Evolutionary conservation across 495 filamentous ascomycete species (phyloP).

Genomic region (Xylaria intraflava): DNA sequence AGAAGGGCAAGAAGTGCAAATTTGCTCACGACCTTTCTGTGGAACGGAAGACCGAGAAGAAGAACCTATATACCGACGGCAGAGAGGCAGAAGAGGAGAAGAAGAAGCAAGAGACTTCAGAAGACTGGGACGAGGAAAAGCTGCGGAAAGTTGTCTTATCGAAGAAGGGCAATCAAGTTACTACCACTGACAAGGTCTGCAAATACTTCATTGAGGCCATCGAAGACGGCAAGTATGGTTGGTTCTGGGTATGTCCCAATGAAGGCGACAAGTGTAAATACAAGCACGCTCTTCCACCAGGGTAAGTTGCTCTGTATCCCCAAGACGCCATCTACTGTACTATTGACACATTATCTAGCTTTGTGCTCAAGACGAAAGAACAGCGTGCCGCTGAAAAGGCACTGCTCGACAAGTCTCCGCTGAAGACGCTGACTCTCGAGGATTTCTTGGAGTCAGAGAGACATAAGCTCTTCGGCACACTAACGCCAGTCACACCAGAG

Average conservation of each 20-base stretch:
- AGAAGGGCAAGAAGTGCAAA: slow-evolving; percentile 97
- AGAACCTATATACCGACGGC: slow-evolving; percentile 82
- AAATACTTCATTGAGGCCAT: slow-evolving; percentile 98
- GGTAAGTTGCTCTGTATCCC: slow-evolving; percentile 48
- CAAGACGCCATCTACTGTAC: neutral
- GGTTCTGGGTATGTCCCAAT: slow-evolving; percentile 98
- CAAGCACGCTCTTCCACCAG: slow-evolving; percentile 86
- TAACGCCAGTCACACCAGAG: slow-evolving; percentile 90
- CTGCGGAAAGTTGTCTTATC: slow-evolving; percentile 80
- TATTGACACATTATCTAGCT: slow-evolving; percentile 45
- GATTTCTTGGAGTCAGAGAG: slow-evolving; percentile 94
- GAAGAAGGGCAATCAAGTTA: slow-evolving; percentile 95
- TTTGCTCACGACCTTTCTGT: slow-evolving; percentile 87
- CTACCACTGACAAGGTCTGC: slow-evolving; percentile 97
- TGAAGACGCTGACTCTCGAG: slow-evolving; percentile 91
- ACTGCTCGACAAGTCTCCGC: slow-evolving; percentile 90
- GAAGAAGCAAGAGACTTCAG: slow-evolving; percentile 89
- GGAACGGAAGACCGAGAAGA: slow-evolving; percentile 88
- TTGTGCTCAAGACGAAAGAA: slow-evolving; percentile 95
- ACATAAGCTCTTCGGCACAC: slow-evolving; percentile 80
- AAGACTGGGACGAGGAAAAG: slow-evolving; percentile 96
- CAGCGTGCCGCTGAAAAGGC: slow-evolving; percentile 95
- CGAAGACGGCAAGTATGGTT: slow-evolving; percentile 97
- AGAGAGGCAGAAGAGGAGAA: slow-evolving; percentile 67
- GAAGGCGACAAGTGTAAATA: slow-evolving; percentile 98